Base-by-base conservation (phyloP, 495 filamentous ascomycete species). In the Aspergillus sparsus region DNA sequence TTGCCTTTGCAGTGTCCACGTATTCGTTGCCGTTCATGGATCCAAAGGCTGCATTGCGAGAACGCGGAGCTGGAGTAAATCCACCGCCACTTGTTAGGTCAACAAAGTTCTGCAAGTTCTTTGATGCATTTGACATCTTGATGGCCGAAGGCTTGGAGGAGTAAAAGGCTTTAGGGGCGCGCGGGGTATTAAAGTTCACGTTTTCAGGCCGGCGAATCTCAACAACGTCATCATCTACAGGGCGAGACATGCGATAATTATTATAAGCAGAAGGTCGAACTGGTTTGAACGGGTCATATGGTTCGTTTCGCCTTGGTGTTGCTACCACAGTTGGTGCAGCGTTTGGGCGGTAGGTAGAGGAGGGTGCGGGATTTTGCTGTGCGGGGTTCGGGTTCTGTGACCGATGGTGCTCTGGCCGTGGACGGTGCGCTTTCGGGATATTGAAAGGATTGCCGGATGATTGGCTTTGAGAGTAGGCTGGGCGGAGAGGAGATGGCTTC, bases 1-100 rank as follows among this genome's bases (percentile, higher is more conserved):
- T 85, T 3, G 92, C 91, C 66, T 93, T 88, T 31, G 80, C 79
- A 0, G 87, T 78, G 65, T 96, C 90, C 0, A 95, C 86, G 68
- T 91, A 95, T 5, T 83, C 75, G 53, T 83, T 83, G 47, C 83
- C 82, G 55, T 91, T 87, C 49, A 70, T 66, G 6, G 74, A 68
- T 7, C 76, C 76, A 56, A 81, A 80, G 1, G 61, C 68, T 13
- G 74, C 65, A 58, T 71, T 63, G 15, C 57, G 56, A 11, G 69
- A 53, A 35, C 49, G 52, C n/a, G 60, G 59, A 46, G 67, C 72
- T 2, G 62, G 62, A 27, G 68, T 57, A 34, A 63, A 67, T 5
- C 58, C 55, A 21, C 67, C 68, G 51, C 74, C 70, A 2, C 64
- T 53, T 12, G 81, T 82, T 12, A 83, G 58, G 62, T 83, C 76